Evolutionary conservation across 306 rosid species (phyloP).

Genomic region (Dryas alaskensis): DNA sequence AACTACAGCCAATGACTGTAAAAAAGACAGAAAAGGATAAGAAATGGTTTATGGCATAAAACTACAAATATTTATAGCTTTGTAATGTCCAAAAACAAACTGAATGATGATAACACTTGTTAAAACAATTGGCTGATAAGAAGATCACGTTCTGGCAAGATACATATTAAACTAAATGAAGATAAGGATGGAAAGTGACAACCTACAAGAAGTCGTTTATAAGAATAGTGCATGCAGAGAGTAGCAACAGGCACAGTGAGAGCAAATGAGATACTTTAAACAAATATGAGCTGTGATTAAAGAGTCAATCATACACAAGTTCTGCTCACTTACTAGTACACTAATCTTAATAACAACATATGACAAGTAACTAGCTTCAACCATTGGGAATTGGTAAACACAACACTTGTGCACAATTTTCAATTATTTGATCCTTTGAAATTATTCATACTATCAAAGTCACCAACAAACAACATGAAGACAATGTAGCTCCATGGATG

Average conservation of each 20-base stretch:
- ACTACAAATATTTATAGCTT: constrained; percentile 17
- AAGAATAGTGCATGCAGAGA: background rate
- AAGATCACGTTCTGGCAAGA: background rate
- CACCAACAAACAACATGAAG: background rate
- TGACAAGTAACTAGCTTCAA: background rate
- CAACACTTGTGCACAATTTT: background rate
- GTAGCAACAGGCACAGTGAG: background rate
- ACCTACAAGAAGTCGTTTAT: background rate
- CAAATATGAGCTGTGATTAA: background rate
- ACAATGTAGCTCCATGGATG: background rate
- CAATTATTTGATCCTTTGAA: background rate
- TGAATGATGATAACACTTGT: background rate
- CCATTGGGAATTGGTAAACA: background rate
- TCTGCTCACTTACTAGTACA: background rate
- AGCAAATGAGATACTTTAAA: background rate
- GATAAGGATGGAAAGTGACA: background rate
- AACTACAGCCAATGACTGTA: constrained; percentile 84
- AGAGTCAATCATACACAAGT: background rate
- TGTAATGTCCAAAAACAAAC: background rate
- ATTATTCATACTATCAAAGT: background rate
- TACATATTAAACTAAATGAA: background rate
- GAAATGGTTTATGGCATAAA: constrained; percentile 7
- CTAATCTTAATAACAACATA: constrained; percentile 1
- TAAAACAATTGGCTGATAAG: background rate
- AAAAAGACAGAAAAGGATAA: constrained; percentile 24